Evolutionary conservation across 257 asterid species (phyloP).

Genomic region (Dorcoceras hygrometricum): DNA sequence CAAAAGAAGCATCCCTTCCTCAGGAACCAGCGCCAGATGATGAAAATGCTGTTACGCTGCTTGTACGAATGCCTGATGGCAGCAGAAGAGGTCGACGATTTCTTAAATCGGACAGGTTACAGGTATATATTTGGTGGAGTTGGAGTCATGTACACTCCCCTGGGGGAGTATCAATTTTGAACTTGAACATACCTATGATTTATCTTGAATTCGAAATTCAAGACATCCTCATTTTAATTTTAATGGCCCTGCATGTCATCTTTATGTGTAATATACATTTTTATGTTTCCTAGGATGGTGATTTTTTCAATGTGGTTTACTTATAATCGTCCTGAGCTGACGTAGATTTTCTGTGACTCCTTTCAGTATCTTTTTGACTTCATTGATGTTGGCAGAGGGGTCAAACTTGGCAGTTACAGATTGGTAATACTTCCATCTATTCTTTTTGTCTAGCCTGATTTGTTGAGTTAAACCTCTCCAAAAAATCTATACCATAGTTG

Average conservation of each 20-base stretch:
- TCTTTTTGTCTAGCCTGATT: neutral
- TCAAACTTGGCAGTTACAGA: conserved; percentile 91
- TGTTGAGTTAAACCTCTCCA: neutral
- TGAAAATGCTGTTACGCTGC: conserved; percentile 82
- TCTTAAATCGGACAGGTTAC: conserved; percentile 78
- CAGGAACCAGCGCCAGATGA: conserved; percentile 76
- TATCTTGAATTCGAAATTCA: conserved; percentile 4
- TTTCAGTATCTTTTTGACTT: conserved; percentile 78
- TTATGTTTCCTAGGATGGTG: neutral
- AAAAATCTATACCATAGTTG: no score
- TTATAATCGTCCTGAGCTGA: conserved; percentile 16
- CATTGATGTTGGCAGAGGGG: conserved; percentile 75
- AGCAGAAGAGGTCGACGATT: conserved; percentile 91
- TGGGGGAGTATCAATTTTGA: neutral
- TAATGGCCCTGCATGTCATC: no score
- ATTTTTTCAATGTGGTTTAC: no score
- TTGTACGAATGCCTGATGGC: conserved; percentile 96
- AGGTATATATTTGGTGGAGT: conserved; percentile 44
- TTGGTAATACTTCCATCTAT: conserved; percentile 46
- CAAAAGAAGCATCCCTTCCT: conserved; percentile 93
- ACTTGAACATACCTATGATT: no score
- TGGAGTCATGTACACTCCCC: neutral
- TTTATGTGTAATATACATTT: no score
- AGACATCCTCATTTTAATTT: neutral
- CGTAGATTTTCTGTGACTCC: conserved; percentile 22